A percentile compares a stretch with the other conserved stretches of the same genome.
Evolutionary conservation across 192 early-diverging fungal genomes (phyloP).

Genomic region (Fimicolochytrium jonesii): DNA sequence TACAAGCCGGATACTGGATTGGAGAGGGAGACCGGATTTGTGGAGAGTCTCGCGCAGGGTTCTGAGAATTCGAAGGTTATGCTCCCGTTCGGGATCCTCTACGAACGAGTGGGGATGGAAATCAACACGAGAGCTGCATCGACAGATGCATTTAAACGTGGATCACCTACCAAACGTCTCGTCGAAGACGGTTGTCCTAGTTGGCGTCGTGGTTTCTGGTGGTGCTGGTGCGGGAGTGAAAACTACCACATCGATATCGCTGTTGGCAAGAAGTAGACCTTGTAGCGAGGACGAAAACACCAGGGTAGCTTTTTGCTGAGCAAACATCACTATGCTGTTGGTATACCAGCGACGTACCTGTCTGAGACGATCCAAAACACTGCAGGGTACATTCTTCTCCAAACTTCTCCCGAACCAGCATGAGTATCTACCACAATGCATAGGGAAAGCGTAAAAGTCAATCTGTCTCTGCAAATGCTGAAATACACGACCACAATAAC

Average conservation of each 20-base stretch:
- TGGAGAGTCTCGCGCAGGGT: background rate
- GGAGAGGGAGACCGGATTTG: background rate
- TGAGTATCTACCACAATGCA: too few species aligned
- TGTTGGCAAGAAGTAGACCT: background rate
- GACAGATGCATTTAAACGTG: too few species aligned
- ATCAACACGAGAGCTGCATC: too few species aligned
- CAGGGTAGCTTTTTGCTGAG: background rate
- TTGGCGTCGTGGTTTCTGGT: background rate
- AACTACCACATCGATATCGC: conserved; percentile 1
- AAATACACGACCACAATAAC: too few species aligned
- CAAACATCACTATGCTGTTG: too few species aligned
- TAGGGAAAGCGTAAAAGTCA: too few species aligned
- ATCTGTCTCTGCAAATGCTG: too few species aligned
- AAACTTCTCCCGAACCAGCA: background rate
- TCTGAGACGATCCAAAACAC: background rate
- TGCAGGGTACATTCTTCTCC: background rate
- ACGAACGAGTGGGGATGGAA: too few species aligned
- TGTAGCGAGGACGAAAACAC: background rate
- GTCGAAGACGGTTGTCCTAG: background rate
- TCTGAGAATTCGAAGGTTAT: background rate
- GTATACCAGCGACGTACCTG: background rate
- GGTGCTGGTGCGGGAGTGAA: background rate
- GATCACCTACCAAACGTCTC: background rate
- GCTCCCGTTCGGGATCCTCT: background rate
- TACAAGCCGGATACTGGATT: background rate